Evolutionary conservation across 179 eudicot species (phyloP).

Genomic region (Nepenthes alata): DNA sequence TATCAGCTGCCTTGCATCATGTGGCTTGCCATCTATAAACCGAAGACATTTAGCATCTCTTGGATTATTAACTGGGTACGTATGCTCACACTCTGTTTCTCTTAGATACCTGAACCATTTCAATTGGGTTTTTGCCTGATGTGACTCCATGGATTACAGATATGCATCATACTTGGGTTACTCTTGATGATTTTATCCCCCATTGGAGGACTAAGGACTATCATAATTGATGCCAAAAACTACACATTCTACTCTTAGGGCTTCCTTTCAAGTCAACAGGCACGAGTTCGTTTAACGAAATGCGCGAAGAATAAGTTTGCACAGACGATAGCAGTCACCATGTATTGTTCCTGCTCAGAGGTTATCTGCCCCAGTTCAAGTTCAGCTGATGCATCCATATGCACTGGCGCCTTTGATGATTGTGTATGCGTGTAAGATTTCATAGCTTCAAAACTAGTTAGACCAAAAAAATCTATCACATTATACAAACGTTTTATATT

Average conservation of each 20-base stretch:
- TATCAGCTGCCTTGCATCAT: conserved; percentile 10
- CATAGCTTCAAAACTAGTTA: too few relatives aligned
- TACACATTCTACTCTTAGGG: conserved; percentile 8
- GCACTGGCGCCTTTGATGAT: too few relatives aligned
- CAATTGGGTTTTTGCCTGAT: background rate
- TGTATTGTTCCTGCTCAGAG: too few relatives aligned
- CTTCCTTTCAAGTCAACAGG: too few relatives aligned
- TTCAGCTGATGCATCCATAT: too few relatives aligned
- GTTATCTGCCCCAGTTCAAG: too few relatives aligned
- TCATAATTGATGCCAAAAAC: conserved; percentile 2
- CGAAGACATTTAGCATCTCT: conserved; percentile 4
- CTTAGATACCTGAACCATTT: background rate
- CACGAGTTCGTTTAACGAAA: too few relatives aligned
- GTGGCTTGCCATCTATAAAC: conserved; percentile 8
- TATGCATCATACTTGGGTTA: conserved; percentile 8
- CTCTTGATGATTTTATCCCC: conserved; percentile 6
- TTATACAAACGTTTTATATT: too few relatives aligned
- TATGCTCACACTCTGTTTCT: background rate
- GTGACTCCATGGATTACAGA: conserved; percentile 3
- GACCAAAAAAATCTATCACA: too few relatives aligned
- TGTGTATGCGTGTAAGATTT: too few relatives aligned
- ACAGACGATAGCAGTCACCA: too few relatives aligned
- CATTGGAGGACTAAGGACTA: conserved; percentile 11
- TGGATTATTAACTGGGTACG: conserved; percentile 9
- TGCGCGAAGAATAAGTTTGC: too few relatives aligned